phyloP scores from a whole-genome alignment of 495 filamentous ascomycete species.

The Podospora anserina region DNA sequence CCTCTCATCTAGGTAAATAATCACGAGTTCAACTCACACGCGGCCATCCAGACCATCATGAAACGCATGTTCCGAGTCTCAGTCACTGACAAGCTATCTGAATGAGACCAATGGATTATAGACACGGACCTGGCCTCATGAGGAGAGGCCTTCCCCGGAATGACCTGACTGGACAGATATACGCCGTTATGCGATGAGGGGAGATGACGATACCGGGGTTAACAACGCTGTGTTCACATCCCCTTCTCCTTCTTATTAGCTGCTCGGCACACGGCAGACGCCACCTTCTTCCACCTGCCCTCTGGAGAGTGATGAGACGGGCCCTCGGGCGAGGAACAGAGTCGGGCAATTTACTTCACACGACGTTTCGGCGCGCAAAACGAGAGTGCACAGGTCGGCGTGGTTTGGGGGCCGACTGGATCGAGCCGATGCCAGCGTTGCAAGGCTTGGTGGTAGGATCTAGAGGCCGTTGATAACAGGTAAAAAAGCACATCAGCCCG shows the following conservation, averaged over 20 bases:
- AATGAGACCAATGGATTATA: background rate
- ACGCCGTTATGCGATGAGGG: background rate
- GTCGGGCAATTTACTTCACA: background rate
- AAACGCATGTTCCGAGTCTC: conserved; percentile 5
- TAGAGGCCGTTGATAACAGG: background rate
- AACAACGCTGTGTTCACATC: background rate
- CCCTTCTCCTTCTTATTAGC: background rate
- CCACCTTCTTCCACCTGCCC: conserved; percentile 9
- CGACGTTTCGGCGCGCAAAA: background rate
- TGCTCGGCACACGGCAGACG: conserved; percentile 6
- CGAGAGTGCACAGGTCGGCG: background rate
- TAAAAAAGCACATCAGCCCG: background rate
- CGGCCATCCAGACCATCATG: conserved; percentile 2
- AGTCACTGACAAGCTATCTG: background rate
- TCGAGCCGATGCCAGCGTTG: background rate
- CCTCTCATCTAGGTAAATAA: background rate
- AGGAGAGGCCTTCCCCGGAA: background rate
- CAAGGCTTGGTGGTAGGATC: background rate
- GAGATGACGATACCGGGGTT: background rate
- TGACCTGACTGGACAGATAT: conserved; percentile 2
- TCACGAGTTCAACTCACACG: background rate
- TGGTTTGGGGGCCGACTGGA: background rate
- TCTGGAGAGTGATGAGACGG: conserved; percentile 9
- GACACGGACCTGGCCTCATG: conserved; percentile 2
- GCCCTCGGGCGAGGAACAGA: background rate